Base-by-base conservation (phyloP, 306 rosid species). In the Trifolium pratense region DNA sequence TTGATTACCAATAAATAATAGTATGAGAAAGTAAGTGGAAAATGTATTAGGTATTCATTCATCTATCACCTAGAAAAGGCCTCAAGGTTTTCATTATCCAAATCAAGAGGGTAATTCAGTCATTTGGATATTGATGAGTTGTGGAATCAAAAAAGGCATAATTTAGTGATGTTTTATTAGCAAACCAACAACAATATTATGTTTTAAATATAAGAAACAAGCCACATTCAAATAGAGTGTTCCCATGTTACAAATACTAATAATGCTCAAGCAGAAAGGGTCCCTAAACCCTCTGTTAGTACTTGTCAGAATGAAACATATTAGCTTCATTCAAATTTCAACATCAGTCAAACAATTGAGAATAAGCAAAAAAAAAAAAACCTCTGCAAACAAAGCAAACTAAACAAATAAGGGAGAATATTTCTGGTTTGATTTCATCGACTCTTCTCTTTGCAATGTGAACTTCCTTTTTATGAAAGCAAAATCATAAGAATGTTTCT, bases 261-360 rank as follows among this genome's bases (percentile, higher is more conserved):
- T 68, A 75, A 76, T 70, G 66, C 39, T 49, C 26, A 39, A 63
- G 45, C 74, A 36, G 2, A 65, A 72, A 72, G 70, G 75, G 68
- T 69, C 84, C 84, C 63, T 75, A 56, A 46, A 67, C 31, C 37
- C 31, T 56, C 80, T 56, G 70, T 73, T 46, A 23, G 67, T 77
- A 78, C 40, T 34, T 31, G 79, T 81, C 87, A 80, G 77, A 81
- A 78, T 86, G 86, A 77, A 69, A 46, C 73, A 74, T 67, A 72
- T 73, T 77, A 79, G 62, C 82, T 66, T 73, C 77, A 36, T 83
- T 84, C 90, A 80, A 77, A 75, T 75, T 68, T 32, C 87, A 71
- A 45, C 66, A 70, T 77, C 71, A 14, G 8, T 68, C 58, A 5
- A 75, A 48, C 45, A 61, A 70, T 56, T 64, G 68, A 70, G 86